These are phyloP conservation scores for Globisporangium cylindrosporum DNA, from an alignment of 352 stramenopile species.

Conservation along the genomic window DNA sequence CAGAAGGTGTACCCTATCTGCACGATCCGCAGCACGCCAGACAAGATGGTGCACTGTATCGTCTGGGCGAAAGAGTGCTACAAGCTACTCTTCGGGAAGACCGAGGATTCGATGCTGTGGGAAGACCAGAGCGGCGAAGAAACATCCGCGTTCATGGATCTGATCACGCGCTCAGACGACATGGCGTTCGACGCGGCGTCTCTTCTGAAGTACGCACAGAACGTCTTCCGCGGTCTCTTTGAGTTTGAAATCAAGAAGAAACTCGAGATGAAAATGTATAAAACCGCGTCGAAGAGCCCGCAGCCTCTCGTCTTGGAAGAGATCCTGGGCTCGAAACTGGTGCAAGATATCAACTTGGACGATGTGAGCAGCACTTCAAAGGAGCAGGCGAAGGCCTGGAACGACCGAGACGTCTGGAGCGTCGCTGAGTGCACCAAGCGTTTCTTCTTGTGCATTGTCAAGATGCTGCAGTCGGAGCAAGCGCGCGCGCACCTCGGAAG, in stretches of 20 bases:
- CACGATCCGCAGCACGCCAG: constrained; percentile 98
- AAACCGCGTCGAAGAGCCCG: constrained; percentile 91
- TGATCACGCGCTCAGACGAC: constrained; percentile 45
- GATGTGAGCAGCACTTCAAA: constrained; percentile 14
- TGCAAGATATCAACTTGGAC: constrained; percentile 34
- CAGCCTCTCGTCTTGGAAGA: constrained; percentile 68
- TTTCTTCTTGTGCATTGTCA: constrained; percentile 71
- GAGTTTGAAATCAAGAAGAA: constrained; percentile 96
- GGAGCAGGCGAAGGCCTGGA: constrained; percentile 56
- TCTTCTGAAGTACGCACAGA: constrained; percentile 62
- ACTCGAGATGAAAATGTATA: constrained; percentile 96
- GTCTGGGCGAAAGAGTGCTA: constrained; percentile 96
- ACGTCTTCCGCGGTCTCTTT: constrained; percentile 91
- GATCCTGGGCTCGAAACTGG: constrained; percentile 41
- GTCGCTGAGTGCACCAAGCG: constrained; percentile 86
- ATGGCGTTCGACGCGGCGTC: constrained; percentile 40
- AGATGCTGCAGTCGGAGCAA: constrained; percentile 56
- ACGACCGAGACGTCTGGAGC: constrained; percentile 86
- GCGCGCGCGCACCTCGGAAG: constrained; percentile 60
- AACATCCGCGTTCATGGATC: constrained; percentile 82
- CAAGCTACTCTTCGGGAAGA: constrained; percentile 86
- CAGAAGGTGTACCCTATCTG: constrained; percentile 99
- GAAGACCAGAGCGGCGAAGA: constrained; percentile 79
- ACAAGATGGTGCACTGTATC: constrained; percentile 99
- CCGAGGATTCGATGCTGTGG: constrained; percentile 95